Evolutionary conservation across 345 rosid species (phyloP).

Genomic region (Linum trigynum): DNA sequence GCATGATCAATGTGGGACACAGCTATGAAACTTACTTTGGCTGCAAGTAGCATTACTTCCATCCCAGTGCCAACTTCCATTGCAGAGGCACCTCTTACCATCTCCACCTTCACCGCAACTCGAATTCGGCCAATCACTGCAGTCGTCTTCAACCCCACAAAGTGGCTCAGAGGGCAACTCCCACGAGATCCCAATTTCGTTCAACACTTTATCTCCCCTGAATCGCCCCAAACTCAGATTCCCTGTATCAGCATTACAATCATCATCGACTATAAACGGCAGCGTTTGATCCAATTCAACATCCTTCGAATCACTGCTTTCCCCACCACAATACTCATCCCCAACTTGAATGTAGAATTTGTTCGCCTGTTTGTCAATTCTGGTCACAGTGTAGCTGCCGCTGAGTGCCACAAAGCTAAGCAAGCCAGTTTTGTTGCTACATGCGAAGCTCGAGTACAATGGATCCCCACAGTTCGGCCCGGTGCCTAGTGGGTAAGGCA

Average conservation of each 20-base stretch:
- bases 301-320: neutral
- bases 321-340: neutral
- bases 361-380: neutral
- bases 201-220: neutral
- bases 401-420: neutral
- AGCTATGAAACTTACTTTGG: neutral
- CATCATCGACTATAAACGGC: slow-evolving; percentile 12
- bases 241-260: slow-evolving; percentile 23
- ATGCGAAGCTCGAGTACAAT: neutral
- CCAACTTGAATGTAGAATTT: neutral
- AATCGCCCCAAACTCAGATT: neutral
- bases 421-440: neutral
- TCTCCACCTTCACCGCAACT: neutral
- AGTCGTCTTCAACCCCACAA: neutral
- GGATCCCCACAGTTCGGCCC: slow-evolving; percentile 2
- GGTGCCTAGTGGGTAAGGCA: slow-evolving; percentile 5
- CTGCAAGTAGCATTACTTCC: neutral
- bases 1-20: neutral
- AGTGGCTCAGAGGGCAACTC: slow-evolving; percentile 3
- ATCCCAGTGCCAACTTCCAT: neutral
- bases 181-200: slow-evolving; percentile 4
- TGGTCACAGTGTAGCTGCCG: neutral
- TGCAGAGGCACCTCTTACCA: slow-evolving; percentile 1
- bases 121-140: slow-evolving; percentile 2
- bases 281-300: neutral